Evolutionary conservation across 2,329 filamentous ascomycete species (phyloP).

Genomic region (Curvularia eragrostidis): DNA sequence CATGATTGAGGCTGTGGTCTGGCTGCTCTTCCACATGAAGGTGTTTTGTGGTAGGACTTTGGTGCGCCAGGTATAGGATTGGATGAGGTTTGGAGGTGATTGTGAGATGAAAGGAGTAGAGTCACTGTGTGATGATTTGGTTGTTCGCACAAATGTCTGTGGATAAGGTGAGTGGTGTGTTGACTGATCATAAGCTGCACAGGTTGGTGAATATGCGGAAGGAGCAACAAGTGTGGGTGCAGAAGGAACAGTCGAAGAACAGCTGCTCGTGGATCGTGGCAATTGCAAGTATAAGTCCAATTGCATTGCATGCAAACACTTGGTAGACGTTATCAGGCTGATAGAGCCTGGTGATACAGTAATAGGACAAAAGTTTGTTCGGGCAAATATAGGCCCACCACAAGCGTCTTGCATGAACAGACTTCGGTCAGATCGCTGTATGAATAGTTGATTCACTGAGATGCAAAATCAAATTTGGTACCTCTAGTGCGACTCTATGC

Average conservation of each 20-base stretch:
- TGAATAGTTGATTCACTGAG: no score
- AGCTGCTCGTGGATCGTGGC: background rate
- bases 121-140: background rate
- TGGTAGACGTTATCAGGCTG: no score
- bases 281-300: background rate
- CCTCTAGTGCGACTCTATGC: background rate
- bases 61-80: background rate
- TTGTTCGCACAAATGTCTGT: background rate
- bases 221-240: background rate
- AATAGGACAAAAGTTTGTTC: no score
- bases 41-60: background rate
- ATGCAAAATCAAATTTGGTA: background rate
- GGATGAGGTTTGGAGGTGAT: background rate
- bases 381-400: no score
- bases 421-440: no score
- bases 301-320: background rate
- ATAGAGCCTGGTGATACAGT: background rate
- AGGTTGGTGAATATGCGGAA: background rate
- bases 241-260: background rate
- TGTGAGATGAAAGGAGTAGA: background rate
- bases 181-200: background rate
- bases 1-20: background rate
- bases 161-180: background rate
- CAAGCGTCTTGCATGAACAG: no score
- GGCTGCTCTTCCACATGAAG: background rate